Percentiles rank a stretch among this genome's conserved stretches.
Conservation (phyloP, 176 grass and related monocot species). For the Oryza rufipogon region DNA sequence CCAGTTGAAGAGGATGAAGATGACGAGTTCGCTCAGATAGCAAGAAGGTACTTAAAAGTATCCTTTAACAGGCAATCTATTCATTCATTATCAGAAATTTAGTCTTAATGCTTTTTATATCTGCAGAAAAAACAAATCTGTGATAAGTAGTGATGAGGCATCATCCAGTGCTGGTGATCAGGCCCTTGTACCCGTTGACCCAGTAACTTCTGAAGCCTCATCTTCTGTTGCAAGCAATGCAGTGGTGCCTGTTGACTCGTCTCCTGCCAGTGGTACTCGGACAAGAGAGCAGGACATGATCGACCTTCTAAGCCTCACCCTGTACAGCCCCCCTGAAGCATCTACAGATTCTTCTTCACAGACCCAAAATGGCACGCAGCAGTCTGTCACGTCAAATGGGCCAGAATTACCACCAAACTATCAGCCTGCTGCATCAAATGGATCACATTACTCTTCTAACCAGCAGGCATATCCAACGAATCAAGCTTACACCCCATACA, state of each 20-base stretch:
- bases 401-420: slow-evolving; percentile 10
- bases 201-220: slow-evolving; percentile 47
- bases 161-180: slow-evolving; percentile 71
- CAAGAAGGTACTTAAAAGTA: slow-evolving; percentile 61
- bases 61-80: background rate
- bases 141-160: slow-evolving; percentile 46
- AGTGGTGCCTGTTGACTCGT: slow-evolving; percentile 52
- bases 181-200: slow-evolving; percentile 51
- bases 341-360: slow-evolving; percentile 49
- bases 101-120: background rate
- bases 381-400: slow-evolving; percentile 34
- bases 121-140: slow-evolving; percentile 61
- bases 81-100: slow-evolving; percentile 21
- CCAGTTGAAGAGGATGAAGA: slow-evolving; percentile 62
- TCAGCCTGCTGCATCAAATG: slow-evolving; percentile 27
- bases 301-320: slow-evolving; percentile 82
- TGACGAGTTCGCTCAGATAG: slow-evolving; percentile 89
- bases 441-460: slow-evolving; percentile 28
- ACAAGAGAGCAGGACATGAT: slow-evolving; percentile 92
- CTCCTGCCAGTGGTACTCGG: slow-evolving; percentile 44
- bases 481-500: slow-evolving; percentile 63
- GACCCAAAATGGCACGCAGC: slow-evolving; percentile 40
- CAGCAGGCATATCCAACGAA: slow-evolving; percentile 41
- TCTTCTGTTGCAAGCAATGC: slow-evolving; percentile 71
- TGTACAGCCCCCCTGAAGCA: slow-evolving; percentile 59